phyloP scores from a whole-genome alignment of 1,139 yeast genomes.

The Suhomyces choctaworum region DNA sequence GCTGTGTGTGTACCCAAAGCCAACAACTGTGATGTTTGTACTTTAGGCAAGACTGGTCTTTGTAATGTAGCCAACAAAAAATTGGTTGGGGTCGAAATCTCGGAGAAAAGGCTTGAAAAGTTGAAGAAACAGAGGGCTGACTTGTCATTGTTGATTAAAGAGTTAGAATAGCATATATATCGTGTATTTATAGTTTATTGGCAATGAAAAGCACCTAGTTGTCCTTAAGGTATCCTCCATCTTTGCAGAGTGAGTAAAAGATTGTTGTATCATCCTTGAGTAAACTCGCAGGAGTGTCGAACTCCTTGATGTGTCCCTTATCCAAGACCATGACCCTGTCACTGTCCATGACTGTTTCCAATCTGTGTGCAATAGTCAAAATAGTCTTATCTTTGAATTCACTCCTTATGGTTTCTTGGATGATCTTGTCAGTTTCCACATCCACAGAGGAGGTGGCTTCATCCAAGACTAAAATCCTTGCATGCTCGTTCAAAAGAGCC shows the following conservation, averaged over 20 bases:
- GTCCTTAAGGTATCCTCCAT: constrained; percentile 21
- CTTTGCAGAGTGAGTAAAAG: constrained; percentile 24
- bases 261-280: constrained; percentile 19
- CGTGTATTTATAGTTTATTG: no score
- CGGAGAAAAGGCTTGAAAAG: constrained; percentile 34
- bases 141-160: constrained; percentile 15
- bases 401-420: constrained; percentile 26
- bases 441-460: constrained; percentile 32
- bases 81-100: constrained; percentile 33
- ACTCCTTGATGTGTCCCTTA: constrained; percentile 25
- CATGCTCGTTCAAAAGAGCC: constrained; percentile 31
- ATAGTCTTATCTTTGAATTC: constrained; percentile 28
- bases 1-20: constrained; percentile 76
- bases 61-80: constrained; percentile 56
- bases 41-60: constrained; percentile 49
- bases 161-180: constrained; percentile 3
- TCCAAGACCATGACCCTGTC: constrained; percentile 28
- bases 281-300: constrained; percentile 23
- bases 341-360: constrained; percentile 29
- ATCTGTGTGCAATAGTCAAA: constrained; percentile 28
- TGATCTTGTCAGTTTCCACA: constrained; percentile 28
- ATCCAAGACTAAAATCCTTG: constrained; percentile 26
- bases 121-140: constrained; percentile 40
- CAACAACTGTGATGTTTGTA: constrained; percentile 73
- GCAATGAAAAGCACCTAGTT: no score